Evolutionary conservation across 176 grass and related monocot species (phyloP), one percentile per base, ranked within the genome.

Genomic region (Phyllostachys edulis): DNA sequence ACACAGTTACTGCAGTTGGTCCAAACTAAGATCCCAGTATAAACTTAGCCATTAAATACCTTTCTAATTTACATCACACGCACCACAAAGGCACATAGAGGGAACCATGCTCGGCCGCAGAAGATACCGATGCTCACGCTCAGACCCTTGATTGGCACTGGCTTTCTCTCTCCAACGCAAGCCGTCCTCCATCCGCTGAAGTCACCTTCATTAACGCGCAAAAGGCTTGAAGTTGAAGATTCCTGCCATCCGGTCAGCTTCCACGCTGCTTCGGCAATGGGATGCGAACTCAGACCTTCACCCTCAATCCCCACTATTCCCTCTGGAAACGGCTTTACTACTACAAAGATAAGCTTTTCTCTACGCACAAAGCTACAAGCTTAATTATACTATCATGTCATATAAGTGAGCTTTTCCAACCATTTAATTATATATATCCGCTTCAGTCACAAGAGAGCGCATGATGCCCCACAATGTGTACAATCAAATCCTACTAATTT

Each of bases 191-290:
- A 2, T 0, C 2, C 9, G 67, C 54, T 47, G 80, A 82, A 18
- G 79, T 82, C 49, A 70, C 50, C 21, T 9, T 5, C 63, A 1
- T 10, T 23, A 12, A 42, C 79, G 79, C 79, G 79, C 3, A 20
- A 57, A 42, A 14, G 21, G 2, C 27, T 14, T 7, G 13, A 45
- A 70, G 64, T 8, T 4, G 13, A 45, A 70, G 64, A 81, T 70
- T 71, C 51, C 4, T 11, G 21, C 67, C 80, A 71, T 16, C 24
- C n/a, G n/a, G 38, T 15, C 41, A 9, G 4, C 69, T 49, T 73
- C 69, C 69, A 73, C 81, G 56, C 34, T 10, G 69, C 40, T 74
- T 83, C 69, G 41, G 69, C 81, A 63, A 29, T 36, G 0, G 38
- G 38, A 2, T 42, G 18, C 9, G 1, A 13, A 8, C 40, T 63